Conservation (phyloP, 139 green algal genomes). For the Parachlorella kessleri region DNA sequence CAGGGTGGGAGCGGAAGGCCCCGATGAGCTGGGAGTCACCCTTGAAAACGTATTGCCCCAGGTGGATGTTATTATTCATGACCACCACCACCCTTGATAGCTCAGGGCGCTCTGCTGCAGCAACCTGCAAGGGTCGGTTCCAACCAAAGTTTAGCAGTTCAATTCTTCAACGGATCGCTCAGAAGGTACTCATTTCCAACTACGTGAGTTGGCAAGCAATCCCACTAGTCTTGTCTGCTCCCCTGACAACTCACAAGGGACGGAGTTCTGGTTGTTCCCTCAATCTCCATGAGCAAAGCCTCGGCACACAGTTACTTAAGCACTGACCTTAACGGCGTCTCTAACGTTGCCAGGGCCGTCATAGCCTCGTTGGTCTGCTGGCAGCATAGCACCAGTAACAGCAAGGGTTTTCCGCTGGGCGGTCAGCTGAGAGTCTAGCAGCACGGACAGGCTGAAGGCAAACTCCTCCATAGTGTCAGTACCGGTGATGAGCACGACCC, state of each 20-base stretch:
- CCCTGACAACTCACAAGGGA: background rate
- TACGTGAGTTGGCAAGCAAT: background rate
- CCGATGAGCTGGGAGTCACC: slow-evolving; percentile 45
- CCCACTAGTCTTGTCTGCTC: background rate
- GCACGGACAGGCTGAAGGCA: slow-evolving; percentile 33
- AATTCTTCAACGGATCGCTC: background rate
- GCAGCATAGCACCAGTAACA: slow-evolving; percentile 44
- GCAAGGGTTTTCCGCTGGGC: background rate
- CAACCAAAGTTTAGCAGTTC: background rate
- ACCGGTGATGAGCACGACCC: slow-evolving; percentile 25
- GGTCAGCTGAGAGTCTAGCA: slow-evolving; percentile 18
- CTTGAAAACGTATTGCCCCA: slow-evolving; percentile 32
- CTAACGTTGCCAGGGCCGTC: slow-evolving; percentile 32
- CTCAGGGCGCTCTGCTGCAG: too few relatives aligned
- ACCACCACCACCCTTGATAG: slow-evolving; percentile 21
- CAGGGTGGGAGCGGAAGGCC: slow-evolving; percentile 34
- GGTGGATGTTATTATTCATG: slow-evolving; percentile 35
- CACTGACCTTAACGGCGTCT: slow-evolving; percentile 30
- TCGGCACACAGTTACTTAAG: background rate
- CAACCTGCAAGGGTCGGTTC: too few relatives aligned
- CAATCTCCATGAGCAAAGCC: background rate
- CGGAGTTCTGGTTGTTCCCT: background rate
- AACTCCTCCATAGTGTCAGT: slow-evolving; percentile 48
- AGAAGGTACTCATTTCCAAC: background rate
- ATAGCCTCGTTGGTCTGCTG: slow-evolving; percentile 24